A percentile compares a stretch with the other conserved stretches of the same genome.
phyloP scores from a whole-genome alignment of 192 early-diverging fungal species.

The Dimargaris cristalligena region DNA sequence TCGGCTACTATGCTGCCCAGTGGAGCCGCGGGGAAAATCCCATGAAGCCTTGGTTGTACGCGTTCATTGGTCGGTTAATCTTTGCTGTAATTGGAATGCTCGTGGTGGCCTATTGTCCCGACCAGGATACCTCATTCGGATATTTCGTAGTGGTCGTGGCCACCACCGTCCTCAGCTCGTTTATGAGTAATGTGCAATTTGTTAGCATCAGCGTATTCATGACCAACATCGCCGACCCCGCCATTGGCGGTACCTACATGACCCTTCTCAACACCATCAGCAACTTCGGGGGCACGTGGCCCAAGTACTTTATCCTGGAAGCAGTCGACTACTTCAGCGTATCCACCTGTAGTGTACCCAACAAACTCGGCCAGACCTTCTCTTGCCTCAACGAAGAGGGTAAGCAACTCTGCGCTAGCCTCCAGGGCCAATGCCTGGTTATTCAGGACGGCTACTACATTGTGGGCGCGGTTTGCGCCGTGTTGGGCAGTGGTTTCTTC shows the following conservation, averaged over 20 bases:
- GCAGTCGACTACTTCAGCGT: conserved; percentile 80
- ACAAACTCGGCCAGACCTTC: conserved; percentile 23
- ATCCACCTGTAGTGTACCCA: conserved; percentile 45
- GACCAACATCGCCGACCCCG: conserved; percentile 85
- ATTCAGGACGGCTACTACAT: conserved; percentile 76
- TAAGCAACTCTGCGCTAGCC: conserved; percentile 36
- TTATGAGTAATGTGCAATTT: conserved; percentile 88
- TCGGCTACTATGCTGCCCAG: conserved; percentile 93
- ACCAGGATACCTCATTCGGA: conserved; percentile 32
- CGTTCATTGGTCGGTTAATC: conserved; percentile 69
- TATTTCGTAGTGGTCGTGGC: conserved; percentile 70
- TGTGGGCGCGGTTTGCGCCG: conserved; percentile 51
- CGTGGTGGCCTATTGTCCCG: conserved; percentile 64
- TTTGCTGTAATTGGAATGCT: conserved; percentile 71
- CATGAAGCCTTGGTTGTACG: conserved; percentile 79
- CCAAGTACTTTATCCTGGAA: conserved; percentile 79
- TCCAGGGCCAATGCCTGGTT: conserved; percentile 51
- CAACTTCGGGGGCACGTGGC: conserved; percentile 97
- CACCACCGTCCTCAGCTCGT: conserved; percentile 65
- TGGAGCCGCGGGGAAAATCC: conserved; percentile 82
- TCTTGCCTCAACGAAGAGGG: conserved; percentile 46
- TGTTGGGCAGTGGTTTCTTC: conserved; percentile 44
- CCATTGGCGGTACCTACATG: conserved; percentile 84
- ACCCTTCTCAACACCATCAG: conserved; percentile 82
- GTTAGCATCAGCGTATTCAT: conserved; percentile 91